Evolutionary conservation across 768 basidiomycete genomes (phyloP), one percentile per base, ranked within the genome.

Genomic region (Mycena epipterygia): DNA sequence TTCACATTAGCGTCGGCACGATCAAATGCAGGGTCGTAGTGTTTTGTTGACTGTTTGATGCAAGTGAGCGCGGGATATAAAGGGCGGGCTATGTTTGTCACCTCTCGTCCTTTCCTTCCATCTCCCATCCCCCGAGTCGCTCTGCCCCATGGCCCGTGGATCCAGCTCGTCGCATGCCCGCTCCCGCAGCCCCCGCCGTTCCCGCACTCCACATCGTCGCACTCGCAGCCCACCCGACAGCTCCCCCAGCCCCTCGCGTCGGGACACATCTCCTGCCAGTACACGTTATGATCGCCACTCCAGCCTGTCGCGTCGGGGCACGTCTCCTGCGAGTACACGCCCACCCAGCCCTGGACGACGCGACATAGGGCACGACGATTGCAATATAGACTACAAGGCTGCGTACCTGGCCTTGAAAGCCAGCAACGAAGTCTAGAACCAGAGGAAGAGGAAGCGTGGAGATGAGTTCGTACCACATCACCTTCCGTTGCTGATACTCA

Each of bases 21-120:
- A 64, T 64, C 62, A 64, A 30, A n/a, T n/a, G n/a, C n/a, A n/a
- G n/a, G n/a, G n/a, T n/a, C 17, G 44, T 13, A 33, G 33, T 62
- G 21, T 1, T 67, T 51, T 58, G 64, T 67, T 58, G 65, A 67
- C 49, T 67, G 56, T 67, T 59, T 67, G 64, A 58, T 67, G n/a
- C 39, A 41, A 41, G 56, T 67, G 23, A 67, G 56, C 56, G 42
- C 14, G 2, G 46, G 23, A 27, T 51, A 58, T 67, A 58, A 51
- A 57, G 59, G 32, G 25, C 23, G 3, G 32, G 25, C 3, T 23
- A 25, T 30, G 25, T 27, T 27, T n/a, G n/a, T 30, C 39, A 57
- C 65, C 56, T 30, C 27, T 58, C 21, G 46, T 39, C 29, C 29
- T 51, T 27, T 19, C 52, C 53, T 42, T 41, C 55, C 42, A 56